These are phyloP conservation scores for Euryodendron excelsum DNA, from an alignment of 148 eudicot genomes.

Conservation along the genomic window DNA sequence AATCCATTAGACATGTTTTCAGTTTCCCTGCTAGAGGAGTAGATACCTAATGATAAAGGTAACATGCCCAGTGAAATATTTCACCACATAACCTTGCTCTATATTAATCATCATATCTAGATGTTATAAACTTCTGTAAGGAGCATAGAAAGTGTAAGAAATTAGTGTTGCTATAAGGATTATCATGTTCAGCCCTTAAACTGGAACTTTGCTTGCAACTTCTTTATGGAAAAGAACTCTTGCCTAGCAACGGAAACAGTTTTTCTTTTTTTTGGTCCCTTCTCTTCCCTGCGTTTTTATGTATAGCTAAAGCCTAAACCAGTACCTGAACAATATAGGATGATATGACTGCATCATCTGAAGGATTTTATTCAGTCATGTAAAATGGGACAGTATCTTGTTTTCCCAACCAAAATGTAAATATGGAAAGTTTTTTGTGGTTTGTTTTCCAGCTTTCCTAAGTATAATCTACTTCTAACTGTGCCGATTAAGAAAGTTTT, in stretches of 20 bases:
- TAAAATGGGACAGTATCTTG: background rate
- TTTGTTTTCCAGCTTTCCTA: background rate
- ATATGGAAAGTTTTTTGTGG: too few relatives aligned
- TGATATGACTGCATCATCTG: background rate
- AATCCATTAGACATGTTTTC: too few relatives aligned
- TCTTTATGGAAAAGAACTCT: background rate
- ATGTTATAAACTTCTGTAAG: background rate
- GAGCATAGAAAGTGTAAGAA: too few relatives aligned
- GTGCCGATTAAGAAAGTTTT: background rate
- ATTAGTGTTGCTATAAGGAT: too few relatives aligned
- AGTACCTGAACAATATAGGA: background rate
- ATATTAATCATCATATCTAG: background rate
- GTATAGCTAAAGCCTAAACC: background rate
- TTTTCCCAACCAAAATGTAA: background rate
- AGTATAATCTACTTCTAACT: too few relatives aligned
- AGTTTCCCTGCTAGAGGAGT: too few relatives aligned
- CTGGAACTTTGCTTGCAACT: background rate
- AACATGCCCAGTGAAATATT: background rate
- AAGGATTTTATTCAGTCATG: background rate
- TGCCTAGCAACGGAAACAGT: too few relatives aligned
- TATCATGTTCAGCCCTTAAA: too few relatives aligned
- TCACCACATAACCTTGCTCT: background rate
- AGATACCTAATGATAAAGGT: too few relatives aligned
- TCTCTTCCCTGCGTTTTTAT: too few relatives aligned
- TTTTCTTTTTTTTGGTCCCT: too few relatives aligned